Conservation (phyloP, 768 basidiomycete species). For the Obba rivulosa region DNA sequence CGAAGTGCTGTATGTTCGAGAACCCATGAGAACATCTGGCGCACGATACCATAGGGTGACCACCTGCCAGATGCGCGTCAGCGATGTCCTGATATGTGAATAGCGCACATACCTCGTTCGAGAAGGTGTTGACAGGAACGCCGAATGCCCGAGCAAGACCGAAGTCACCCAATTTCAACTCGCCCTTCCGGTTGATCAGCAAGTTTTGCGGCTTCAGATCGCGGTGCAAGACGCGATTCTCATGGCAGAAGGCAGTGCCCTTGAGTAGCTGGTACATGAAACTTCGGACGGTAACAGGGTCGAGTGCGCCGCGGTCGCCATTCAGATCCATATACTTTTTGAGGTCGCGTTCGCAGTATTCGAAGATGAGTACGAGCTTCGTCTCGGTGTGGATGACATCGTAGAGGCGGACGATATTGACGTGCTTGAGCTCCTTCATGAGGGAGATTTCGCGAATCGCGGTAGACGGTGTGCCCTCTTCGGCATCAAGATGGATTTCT, state of each 20-base stretch:
- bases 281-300: slow-evolving; percentile 81
- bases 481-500: slow-evolving; percentile 98
- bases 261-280: slow-evolving; percentile 98
- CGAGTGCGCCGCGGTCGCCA: slow-evolving; percentile 92
- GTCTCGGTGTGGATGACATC: slow-evolving; percentile 99
- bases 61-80: slow-evolving; percentile 48
- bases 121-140: slow-evolving; percentile 98
- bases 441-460: slow-evolving; percentile 98
- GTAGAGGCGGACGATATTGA: slow-evolving; percentile 96
- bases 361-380: slow-evolving; percentile 96
- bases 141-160: slow-evolving; percentile 96
- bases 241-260: slow-evolving; percentile 97
- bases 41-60: slow-evolving; percentile 99
- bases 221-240: slow-evolving; percentile 95
- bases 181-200: slow-evolving; percentile 94
- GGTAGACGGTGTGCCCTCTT: slow-evolving; percentile 97
- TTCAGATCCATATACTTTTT: slow-evolving; percentile 99
- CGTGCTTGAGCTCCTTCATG: slow-evolving; percentile 99
- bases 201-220: slow-evolving; percentile 99
- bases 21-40: slow-evolving; percentile 95
- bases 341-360: slow-evolving; percentile 96
- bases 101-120: slow-evolving; percentile 68
- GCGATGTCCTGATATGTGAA: not conserved
- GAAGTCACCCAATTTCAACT: slow-evolving; percentile 96
- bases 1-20: slow-evolving; percentile 94